phyloP scores from a whole-genome alignment of 2,329 filamentous ascomycete genomes.

The Botrytis galanthina region DNA sequence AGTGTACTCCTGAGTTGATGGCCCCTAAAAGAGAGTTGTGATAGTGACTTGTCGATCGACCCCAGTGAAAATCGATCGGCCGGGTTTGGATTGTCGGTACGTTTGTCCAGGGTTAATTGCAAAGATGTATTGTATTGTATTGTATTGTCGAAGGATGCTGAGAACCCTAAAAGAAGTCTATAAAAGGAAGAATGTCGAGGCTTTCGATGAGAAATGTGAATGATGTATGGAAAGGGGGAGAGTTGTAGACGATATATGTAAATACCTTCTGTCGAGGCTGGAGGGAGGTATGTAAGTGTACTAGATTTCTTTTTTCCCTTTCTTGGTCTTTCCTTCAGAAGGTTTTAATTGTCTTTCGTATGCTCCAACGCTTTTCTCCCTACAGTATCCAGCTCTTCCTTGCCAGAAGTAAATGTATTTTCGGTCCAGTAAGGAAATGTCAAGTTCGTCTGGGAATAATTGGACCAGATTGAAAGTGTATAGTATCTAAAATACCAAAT shows the following conservation, averaged over 20 bases:
- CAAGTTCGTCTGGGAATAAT: conserved; percentile 9
- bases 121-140: conserved; percentile 7
- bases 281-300: conserved; percentile 17
- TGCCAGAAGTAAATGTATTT: conserved; percentile 20
- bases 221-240: conserved; percentile 2
- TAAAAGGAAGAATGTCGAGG: conserved; percentile 18
- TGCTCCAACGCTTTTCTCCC: conserved; percentile 18
- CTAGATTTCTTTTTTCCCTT: conserved; percentile 4
- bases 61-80: conserved; percentile 12
- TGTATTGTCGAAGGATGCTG: neutral
- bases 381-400: conserved; percentile 14
- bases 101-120: conserved; percentile 1
- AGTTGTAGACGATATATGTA: conserved; percentile 11
- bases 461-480: conserved; percentile 10
- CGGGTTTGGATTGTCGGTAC: neutral
- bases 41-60: conserved; percentile 5
- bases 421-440: conserved; percentile 18
- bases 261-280: conserved; percentile 4
- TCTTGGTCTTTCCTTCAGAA: conserved; percentile 5
- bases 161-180: conserved; percentile 11
- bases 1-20: neutral
- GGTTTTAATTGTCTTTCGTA: conserved; percentile 18
- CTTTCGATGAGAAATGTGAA: conserved; percentile 11
- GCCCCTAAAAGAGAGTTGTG: conserved; percentile 2
- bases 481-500: conserved; percentile 4